Evolutionary conservation across 768 basidiomycete species (phyloP).

Genomic region (Vishniacozyma victoriae): DNA sequence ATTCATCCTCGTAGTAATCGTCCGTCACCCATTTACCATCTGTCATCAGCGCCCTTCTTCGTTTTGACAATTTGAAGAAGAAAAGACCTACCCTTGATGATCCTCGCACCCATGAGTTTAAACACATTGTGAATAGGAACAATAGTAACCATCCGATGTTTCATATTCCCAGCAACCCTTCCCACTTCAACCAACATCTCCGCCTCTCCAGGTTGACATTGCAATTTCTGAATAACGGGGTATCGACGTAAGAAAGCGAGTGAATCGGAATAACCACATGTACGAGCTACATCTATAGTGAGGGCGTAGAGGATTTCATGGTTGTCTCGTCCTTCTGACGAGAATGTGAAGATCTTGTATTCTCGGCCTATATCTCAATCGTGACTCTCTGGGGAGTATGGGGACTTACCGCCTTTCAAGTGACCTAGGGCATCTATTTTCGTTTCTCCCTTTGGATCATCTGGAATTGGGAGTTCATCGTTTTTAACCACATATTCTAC

Average conservation of each 20-base stretch:
- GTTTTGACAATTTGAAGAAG: neutral
- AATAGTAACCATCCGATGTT: conserved; percentile 86
- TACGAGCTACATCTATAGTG: conserved; percentile 93
- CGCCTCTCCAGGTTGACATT: conserved; percentile 83
- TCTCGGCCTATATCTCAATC: conserved; percentile 57
- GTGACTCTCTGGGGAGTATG: neutral
- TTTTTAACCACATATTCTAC: conserved; percentile 71
- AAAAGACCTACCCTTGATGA: conserved; percentile 63
- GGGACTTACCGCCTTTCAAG: conserved; percentile 67
- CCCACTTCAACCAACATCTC: conserved; percentile 83
- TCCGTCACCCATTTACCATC: conserved; percentile 90
- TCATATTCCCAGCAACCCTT: conserved; percentile 79
- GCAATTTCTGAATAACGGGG: conserved; percentile 80
- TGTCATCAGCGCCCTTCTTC: conserved; percentile 41
- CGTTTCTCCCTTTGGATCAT: conserved; percentile 78
- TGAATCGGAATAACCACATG: conserved; percentile 92
- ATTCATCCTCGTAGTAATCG: conserved; percentile 90
- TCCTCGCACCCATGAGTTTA: conserved; percentile 89
- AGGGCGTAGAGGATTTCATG: conserved; percentile 84
- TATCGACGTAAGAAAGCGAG: conserved; percentile 97
- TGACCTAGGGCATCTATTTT: conserved; percentile 85
- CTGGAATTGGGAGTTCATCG: conserved; percentile 78
- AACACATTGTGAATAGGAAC: conserved; percentile 87
- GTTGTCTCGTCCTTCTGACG: conserved; percentile 69
- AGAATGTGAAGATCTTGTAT: conserved; percentile 84